phyloP scores from a whole-genome alignment of 2,329 filamentous ascomycete genomes.

The Arthrocladium fulminans region DNA sequence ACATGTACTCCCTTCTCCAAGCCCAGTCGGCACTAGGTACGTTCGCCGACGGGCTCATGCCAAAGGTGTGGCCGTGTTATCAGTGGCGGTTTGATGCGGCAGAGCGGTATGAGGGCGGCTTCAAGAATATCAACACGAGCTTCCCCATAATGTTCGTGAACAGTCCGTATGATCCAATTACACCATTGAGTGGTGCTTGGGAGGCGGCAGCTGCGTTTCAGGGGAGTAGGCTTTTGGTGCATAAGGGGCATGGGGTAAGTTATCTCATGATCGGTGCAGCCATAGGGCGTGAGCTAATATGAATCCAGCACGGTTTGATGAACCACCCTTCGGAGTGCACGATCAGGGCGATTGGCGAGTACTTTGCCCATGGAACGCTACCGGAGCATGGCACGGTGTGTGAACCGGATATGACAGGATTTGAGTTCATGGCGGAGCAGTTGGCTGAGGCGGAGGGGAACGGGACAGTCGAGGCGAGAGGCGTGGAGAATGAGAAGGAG shows the following conservation, averaged over 20 bases:
- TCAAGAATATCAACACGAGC: conserved; percentile 22
- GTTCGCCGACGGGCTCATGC: conserved; percentile 3
- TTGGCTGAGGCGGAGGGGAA: no score
- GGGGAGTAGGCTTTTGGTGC: conserved; percentile 23
- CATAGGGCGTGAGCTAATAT: no score
- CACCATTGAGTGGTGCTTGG: conserved; percentile 21
- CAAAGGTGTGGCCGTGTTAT: conserved; percentile 13
- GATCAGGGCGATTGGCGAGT: conserved; percentile 23
- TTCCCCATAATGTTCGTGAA: conserved; percentile 24
- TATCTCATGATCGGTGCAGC: no score
- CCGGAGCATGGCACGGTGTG: conserved; percentile 29
- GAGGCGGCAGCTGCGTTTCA: conserved; percentile 22
- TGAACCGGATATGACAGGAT: conserved; percentile 17
- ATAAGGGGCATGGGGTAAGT: conserved; percentile 15
- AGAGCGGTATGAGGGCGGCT: conserved; percentile 22
- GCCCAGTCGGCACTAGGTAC: neutral
- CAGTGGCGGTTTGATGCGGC: conserved; percentile 22
- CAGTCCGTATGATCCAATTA: conserved; percentile 23
- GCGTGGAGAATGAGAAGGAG: no score
- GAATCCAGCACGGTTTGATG: conserved; percentile 24
- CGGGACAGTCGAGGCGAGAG: no score
- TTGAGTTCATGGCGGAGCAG: conserved; percentile 5
- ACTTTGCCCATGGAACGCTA: conserved; percentile 30
- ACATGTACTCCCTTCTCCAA: neutral
- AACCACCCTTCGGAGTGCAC: conserved; percentile 28